phyloP scores from a whole-genome alignment of 352 stramenopile species.

The Globisporangium mamillatum region DNA sequence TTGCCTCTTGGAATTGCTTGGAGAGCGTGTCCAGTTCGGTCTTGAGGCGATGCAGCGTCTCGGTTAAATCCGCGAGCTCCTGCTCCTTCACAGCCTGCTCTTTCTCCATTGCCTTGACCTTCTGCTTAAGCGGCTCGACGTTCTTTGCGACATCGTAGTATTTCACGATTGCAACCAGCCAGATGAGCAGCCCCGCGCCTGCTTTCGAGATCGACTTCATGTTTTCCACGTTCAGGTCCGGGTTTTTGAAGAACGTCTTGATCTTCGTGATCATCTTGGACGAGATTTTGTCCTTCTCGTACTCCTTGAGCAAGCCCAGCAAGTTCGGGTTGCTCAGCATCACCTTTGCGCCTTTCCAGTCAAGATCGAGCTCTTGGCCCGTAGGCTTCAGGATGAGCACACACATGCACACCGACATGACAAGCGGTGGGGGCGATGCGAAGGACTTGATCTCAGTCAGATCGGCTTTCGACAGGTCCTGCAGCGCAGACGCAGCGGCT shows the following conservation, averaged over 20 bases:
- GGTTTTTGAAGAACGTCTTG: constrained; percentile 93
- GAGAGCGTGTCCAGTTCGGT: constrained; percentile 90
- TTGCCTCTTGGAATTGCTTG: constrained; percentile 88
- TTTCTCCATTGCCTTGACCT: constrained; percentile 93
- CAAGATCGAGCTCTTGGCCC: constrained; percentile 88
- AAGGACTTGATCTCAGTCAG: constrained; percentile 96
- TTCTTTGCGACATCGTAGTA: constrained; percentile 96
- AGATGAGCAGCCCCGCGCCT: constrained; percentile 88
- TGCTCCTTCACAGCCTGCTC: constrained; percentile 91
- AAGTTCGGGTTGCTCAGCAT: constrained; percentile 94
- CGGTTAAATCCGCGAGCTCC: constrained; percentile 77
- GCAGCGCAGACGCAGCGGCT: constrained; percentile 88
- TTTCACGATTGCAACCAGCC: constrained; percentile 94
- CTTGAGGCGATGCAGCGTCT: constrained; percentile 84
- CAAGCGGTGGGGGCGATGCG: constrained; percentile 88
- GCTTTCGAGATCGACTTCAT: constrained; percentile 95
- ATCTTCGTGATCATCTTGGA: constrained; percentile 95
- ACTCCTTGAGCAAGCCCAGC: constrained; percentile 91
- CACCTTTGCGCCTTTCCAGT: constrained; percentile 93
- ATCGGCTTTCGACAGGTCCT: constrained; percentile 94
- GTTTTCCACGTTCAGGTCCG: constrained; percentile 92
- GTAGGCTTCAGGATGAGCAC: constrained; percentile 91
- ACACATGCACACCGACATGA: constrained; percentile 94
- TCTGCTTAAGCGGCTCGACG: constrained; percentile 89
- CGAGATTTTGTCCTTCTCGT: constrained; percentile 96